These are phyloP conservation scores for Sclerotinia glacialis DNA, from an alignment of 2,329 filamentous ascomycete genomes.

Conservation along the genomic window DNA sequence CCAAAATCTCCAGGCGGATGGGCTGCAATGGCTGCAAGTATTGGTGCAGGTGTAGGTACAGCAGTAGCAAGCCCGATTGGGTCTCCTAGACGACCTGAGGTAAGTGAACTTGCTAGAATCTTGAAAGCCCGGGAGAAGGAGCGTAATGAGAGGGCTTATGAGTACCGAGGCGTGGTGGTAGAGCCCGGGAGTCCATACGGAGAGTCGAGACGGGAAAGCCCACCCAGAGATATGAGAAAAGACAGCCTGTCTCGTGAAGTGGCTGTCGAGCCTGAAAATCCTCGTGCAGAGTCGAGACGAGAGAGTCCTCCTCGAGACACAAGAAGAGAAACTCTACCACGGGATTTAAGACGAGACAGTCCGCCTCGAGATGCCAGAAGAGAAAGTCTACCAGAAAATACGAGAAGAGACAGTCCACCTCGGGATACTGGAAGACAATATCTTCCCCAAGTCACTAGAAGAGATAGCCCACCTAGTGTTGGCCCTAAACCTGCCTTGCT, in stretches of 20 bases:
- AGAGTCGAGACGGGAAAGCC: conserved; percentile 27
- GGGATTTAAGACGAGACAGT: background rate
- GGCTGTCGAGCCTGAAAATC: background rate
- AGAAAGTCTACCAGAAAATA: conserved; percentile 12
- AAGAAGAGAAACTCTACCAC: conserved; percentile 2
- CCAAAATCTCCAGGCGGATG: conserved; percentile 41
- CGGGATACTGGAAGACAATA: background rate
- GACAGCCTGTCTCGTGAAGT: background rate
- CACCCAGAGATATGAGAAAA: background rate
- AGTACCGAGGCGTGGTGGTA: conserved; percentile 35
- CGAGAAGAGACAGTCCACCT: conserved; percentile 12
- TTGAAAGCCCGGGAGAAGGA: conserved; percentile 22
- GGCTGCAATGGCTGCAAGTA: conserved; percentile 52
- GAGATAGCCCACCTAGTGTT: conserved; percentile 47
- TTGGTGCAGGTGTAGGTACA: conserved; percentile 43
- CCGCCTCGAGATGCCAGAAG: background rate
- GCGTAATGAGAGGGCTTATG: conserved; percentile 28
- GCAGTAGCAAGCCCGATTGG: conserved; percentile 33
- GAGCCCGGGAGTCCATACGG: conserved; percentile 29
- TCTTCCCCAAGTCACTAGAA: conserved; percentile 4
- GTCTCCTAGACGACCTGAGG: conserved; percentile 23
- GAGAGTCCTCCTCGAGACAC: conserved; percentile 5
- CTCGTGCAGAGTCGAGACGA: background rate
- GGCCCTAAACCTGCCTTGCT: conserved; percentile 53
- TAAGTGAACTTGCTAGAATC: conserved; percentile 11